phyloP scores from a whole-genome alignment of 1,139 yeast species.

The Taphrina confusa region DNA sequence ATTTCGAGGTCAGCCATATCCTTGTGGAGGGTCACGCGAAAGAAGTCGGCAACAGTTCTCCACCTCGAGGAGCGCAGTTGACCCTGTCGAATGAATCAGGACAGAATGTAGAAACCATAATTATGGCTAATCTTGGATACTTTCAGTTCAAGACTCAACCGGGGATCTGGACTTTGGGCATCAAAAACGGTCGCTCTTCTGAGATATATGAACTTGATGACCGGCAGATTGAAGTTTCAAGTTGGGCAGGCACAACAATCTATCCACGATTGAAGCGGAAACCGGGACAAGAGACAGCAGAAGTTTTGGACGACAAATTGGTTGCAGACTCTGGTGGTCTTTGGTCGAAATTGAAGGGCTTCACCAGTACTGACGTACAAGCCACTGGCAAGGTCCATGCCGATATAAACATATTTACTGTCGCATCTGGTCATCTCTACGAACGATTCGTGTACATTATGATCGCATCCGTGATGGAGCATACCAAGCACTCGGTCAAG shows the following conservation, averaged over 20 bases:
- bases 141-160: slow-evolving; percentile 70
- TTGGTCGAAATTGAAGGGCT: slow-evolving; percentile 19
- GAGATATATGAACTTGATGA: slow-evolving; percentile 51
- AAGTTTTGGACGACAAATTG: slow-evolving; percentile 44
- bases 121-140: slow-evolving; percentile 76
- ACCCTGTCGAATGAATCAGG: slow-evolving; percentile 47
- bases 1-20: slow-evolving; percentile 55
- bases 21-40: slow-evolving; percentile 72
- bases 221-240: slow-evolving; percentile 41
- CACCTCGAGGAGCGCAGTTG: slow-evolving; percentile 59
- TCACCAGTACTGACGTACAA: slow-evolving; percentile 1
- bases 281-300: slow-evolving; percentile 50
- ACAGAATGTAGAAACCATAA: slow-evolving; percentile 56
- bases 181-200: slow-evolving; percentile 52
- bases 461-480: slow-evolving; percentile 72
- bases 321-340: slow-evolving; percentile 17
- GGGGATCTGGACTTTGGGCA: slow-evolving; percentile 60
- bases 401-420: slow-evolving; percentile 76
- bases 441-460: slow-evolving; percentile 73
- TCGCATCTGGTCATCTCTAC: slow-evolving; percentile 76
- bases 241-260: slow-evolving; percentile 53
- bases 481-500: slow-evolving; percentile 64
- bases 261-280: slow-evolving; percentile 54
- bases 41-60: slow-evolving; percentile 47
- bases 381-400: slow-evolving; percentile 49